Base-by-base conservation (phyloP, 768 basidiomycete species). In the Lentinula boryana region DNA sequence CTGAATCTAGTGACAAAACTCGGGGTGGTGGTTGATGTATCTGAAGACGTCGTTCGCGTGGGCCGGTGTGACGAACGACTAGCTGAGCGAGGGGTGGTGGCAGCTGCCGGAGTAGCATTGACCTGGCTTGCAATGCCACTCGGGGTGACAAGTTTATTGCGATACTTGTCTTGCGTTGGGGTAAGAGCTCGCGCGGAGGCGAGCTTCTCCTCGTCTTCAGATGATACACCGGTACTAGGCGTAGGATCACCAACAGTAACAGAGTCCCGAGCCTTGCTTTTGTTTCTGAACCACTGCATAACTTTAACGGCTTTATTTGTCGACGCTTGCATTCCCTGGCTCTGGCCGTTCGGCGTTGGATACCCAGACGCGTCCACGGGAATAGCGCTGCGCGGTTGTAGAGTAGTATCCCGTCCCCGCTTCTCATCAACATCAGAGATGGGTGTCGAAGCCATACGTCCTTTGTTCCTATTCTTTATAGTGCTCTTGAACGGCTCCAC, bases 271-370 rank as follows among this genome's bases (percentile, higher is more conserved):
- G 73, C 77, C 66, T 84, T 88, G 68, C 85, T 87, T 74, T 82
- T 84, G 59, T 81, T 83, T 72, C 90, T 80, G 84, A 99, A 98
- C 97, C 97, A 99, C 65, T 95, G 88, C 96, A 98, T 98, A 57
- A 99, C 97, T 69, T 89, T 93, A 72, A 87, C 86, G 4, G 96
- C 95, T 72, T 95, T 91, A 74, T 82, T 87, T n/a, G 91, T 84
- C 63, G 91, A 87, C 15, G 87, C 90, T 2, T 82, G 81, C 74
- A 88, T 78, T 7, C 75, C 78, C 3, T 67, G 43, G 7, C 69
- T 73, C 21, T 66, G 32, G 59, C 69, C 5, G 69, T 68, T 54
- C 56, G 55, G 58, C 72, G 72, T 31, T 62, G 54, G 60, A 72
- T 64, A 21, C 70, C 33, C 58, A 13, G 50, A 21, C 4, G 44